Conservation (phyloP, 495 filamentous ascomycete species). For the Cryomyces antarcticus region DNA sequence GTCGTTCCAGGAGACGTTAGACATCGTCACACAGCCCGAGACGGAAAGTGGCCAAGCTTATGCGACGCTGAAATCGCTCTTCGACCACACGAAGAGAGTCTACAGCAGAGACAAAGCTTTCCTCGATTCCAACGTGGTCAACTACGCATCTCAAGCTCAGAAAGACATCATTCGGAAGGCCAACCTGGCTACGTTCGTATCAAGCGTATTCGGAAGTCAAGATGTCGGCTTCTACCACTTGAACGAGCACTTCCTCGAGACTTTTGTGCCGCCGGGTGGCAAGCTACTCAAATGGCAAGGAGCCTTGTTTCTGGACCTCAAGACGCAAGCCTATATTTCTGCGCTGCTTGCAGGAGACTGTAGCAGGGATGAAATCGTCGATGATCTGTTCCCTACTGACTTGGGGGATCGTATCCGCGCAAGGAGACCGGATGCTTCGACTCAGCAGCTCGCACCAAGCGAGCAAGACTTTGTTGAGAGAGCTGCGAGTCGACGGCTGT, state of each 20-base stretch:
- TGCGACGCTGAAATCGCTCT: conserved; percentile 53
- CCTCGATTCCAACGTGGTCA: conserved; percentile 49
- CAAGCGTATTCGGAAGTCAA: conserved; percentile 62
- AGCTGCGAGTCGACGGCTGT: conserved; percentile 40
- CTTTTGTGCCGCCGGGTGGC: conserved; percentile 62
- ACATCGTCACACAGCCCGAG: conserved; percentile 48
- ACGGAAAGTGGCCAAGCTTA: conserved; percentile 70
- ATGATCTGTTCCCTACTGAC: conserved; percentile 51
- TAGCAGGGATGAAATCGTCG: conserved; percentile 37
- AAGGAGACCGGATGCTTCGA: conserved; percentile 36
- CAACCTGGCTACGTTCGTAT: conserved; percentile 71
- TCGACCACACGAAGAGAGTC: conserved; percentile 60
- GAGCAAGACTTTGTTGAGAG: conserved; percentile 57
- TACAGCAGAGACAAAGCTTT: conserved; percentile 55
- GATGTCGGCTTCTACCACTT: conserved; percentile 68
- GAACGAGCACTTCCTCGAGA: conserved; percentile 66
- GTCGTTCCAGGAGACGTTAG: conserved; percentile 50
- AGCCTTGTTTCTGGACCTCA: conserved; percentile 59
- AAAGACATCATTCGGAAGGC: conserved; percentile 57
- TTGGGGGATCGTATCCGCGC: conserved; percentile 42
- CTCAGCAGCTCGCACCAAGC: conserved; percentile 38
- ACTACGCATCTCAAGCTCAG: conserved; percentile 20
- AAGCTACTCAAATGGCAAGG: conserved; percentile 49
- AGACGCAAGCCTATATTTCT: conserved; percentile 69
- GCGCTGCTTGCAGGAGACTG: conserved; percentile 34